phyloP scores from a whole-genome alignment of 768 basidiomycete genomes.

The Mycena rebaudengoi region DNA sequence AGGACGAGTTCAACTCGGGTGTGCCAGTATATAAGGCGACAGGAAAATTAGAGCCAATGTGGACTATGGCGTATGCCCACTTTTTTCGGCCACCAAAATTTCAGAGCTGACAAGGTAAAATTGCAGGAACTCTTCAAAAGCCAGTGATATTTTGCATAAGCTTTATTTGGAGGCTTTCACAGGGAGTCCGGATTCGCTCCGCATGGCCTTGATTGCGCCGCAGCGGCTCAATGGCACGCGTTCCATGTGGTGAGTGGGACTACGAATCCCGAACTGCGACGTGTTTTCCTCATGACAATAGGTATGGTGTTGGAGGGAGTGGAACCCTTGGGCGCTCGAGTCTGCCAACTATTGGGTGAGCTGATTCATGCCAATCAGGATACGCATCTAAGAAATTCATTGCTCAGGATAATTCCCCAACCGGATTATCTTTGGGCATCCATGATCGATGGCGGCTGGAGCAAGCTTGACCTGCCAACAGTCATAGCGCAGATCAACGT shows the following conservation, averaged over 20 bases:
- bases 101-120: neutral
- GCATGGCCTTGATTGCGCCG: conserved; percentile 42
- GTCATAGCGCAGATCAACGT: conserved; percentile 38
- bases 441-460: conserved; percentile 42
- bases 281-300: neutral
- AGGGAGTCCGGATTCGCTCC: conserved; percentile 34
- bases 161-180: conserved; percentile 36
- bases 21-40: conserved; percentile 36
- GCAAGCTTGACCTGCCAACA: conserved; percentile 33
- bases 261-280: too few species aligned
- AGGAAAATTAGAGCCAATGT: conserved; percentile 41
- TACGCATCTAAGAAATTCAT: neutral
- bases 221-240: conserved; percentile 29
- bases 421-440: conserved; percentile 41
- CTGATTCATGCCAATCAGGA: neutral
- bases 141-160: conserved; percentile 32
- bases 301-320: conserved; percentile 40
- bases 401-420: conserved; percentile 42
- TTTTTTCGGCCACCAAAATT: neutral
- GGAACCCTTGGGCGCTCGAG: conserved; percentile 33
- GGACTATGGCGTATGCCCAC: conserved; percentile 45
- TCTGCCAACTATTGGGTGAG: conserved; percentile 40
- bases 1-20: conserved; percentile 29
- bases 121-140: conserved; percentile 33
- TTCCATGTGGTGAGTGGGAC: conserved; percentile 28